Base-by-base conservation (phyloP, 495 filamentous ascomycete species). In the Oleoguttula mirabilis region DNA sequence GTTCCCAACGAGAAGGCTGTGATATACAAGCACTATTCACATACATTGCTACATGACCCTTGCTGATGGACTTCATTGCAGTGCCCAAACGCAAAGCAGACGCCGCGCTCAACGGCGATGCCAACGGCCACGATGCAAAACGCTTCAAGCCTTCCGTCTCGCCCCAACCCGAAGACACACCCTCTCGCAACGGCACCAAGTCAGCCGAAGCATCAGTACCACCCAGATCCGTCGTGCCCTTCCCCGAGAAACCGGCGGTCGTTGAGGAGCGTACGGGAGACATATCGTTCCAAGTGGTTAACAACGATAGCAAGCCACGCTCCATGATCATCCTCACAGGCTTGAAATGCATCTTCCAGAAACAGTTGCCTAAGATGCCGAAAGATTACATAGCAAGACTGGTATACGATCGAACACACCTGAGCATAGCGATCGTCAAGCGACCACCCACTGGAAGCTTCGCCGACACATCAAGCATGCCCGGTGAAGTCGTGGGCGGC, bases 311-410 rank as follows among this genome's bases (percentile, higher is more conserved):
- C 51, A 70, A 76, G 12, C 73, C 79, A 33, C 86, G 94, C 55
- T 90, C 82, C 62, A 77, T 87, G 24, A 92, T 96, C 53, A 88
- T 98, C 53, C 72, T 98, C 16, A 95, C 88, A 0, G 92, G 90
- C 7, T 63, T 98, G 30, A 98, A 96, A 60, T 94, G 87, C 56
- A 94, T 98, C 39, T 98, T 98, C 56, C 90, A 98, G 60, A 96
- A 98, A 47, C 90, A 98, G 51, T 71, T 98, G 0, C 90, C 90
- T 1, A 96, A 96, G 63, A 98, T 98, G 90, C 90, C 90, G 1
- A 94, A 94, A 62, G 88, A 96, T 54, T 98, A 98, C 59, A 96
- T 98, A 45, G 90, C 90, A 15, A 77, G 90, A 19, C 74, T 98
- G 6, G 90, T 98, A 21, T 98, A 98, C 60, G 90, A 98, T 63